phyloP scores from a whole-genome alignment of 2,329 filamentous ascomycete species.

The Pseudogymnoascus sp. region DNA sequence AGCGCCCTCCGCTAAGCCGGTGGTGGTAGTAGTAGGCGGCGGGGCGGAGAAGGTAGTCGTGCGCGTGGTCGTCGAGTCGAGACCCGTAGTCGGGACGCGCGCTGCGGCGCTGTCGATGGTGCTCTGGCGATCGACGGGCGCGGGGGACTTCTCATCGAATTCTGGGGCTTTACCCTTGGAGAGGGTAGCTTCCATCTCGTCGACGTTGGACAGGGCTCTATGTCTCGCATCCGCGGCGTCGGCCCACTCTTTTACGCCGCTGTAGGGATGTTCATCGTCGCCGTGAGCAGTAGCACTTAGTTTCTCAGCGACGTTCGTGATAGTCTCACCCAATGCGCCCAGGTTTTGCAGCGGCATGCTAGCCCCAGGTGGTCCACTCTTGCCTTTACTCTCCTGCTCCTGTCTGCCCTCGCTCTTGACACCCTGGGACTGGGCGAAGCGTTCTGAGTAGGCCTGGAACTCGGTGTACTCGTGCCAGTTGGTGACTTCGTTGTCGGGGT shows the following conservation, averaged over 20 bases:
- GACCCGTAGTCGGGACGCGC: neutral
- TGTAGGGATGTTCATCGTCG: slow-evolving; percentile 17
- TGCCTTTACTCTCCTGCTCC: slow-evolving; percentile 23
- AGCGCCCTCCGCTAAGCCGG: neutral
- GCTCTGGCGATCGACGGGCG: neutral
- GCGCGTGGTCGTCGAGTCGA: slow-evolving; percentile 37
- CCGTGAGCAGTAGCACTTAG: slow-evolving; percentile 11
- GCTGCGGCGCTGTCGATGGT: neutral
- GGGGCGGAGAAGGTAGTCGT: slow-evolving; percentile 45
- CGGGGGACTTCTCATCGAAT: neutral
- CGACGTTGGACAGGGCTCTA: neutral
- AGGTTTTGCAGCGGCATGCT: slow-evolving; percentile 10
- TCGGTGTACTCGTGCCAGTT: slow-evolving; percentile 78
- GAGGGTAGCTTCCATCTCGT: neutral
- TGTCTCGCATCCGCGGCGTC: slow-evolving; percentile 20
- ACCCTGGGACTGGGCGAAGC: slow-evolving; percentile 49
- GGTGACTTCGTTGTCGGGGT: slow-evolving; percentile 89
- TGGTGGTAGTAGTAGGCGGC: neutral
- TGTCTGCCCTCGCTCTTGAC: slow-evolving; percentile 26
- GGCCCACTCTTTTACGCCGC: slow-evolving; percentile 23
- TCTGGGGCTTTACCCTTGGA: neutral
- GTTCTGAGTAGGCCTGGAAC: slow-evolving; percentile 56
- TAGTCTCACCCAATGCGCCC: slow-evolving; percentile 14
- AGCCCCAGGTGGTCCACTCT: slow-evolving; percentile 26
- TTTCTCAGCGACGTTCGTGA: slow-evolving; percentile 22